These are phyloP conservation scores for Phytophthora brassicae DNA, from an alignment of 352 stramenopile genomes.

Conservation along the genomic window DNA sequence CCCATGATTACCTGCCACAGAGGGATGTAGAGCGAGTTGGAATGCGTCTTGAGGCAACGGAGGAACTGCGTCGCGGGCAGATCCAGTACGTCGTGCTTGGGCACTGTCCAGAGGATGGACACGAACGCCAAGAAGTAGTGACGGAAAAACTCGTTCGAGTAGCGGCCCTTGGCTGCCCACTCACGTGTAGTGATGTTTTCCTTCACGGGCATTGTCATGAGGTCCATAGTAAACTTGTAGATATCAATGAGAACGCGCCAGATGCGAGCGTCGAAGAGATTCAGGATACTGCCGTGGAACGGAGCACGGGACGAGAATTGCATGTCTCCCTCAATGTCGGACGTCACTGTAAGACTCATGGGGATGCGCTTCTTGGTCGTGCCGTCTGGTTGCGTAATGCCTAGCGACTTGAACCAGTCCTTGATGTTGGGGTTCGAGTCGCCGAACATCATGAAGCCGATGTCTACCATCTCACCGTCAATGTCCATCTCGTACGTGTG, in stretches of 20 bases:
- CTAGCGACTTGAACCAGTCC: conserved; percentile 87
- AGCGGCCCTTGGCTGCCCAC: conserved; percentile 65
- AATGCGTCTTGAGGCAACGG: conserved; percentile 86
- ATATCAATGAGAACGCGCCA: conserved; percentile 88
- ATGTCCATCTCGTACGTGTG: conserved; percentile 90
- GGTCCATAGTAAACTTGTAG: conserved; percentile 86
- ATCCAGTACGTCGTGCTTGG: conserved; percentile 82
- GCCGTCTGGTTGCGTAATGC: conserved; percentile 81
- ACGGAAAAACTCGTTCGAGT: conserved; percentile 86
- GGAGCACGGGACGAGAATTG: conserved; percentile 85
- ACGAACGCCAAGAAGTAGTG: conserved; percentile 89
- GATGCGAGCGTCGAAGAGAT: conserved; percentile 75
- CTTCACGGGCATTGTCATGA: conserved; percentile 85
- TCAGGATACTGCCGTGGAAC: conserved; percentile 62
- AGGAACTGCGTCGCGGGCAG: conserved; percentile 85
- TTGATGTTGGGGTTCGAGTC: conserved; percentile 92
- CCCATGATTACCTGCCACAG: conserved; percentile 84
- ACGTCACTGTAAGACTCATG: conserved; percentile 87
- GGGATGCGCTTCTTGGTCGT: conserved; percentile 87
- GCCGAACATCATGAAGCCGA: conserved; percentile 91
- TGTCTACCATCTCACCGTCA: conserved; percentile 81
- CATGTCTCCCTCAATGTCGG: conserved; percentile 74
- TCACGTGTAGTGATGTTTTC: conserved; percentile 72
- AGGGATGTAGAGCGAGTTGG: conserved; percentile 87
- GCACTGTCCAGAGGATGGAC: conserved; percentile 85